phyloP scores from a whole-genome alignment of 495 filamentous ascomycete genomes.

The Aspergillus campestris region DNA sequence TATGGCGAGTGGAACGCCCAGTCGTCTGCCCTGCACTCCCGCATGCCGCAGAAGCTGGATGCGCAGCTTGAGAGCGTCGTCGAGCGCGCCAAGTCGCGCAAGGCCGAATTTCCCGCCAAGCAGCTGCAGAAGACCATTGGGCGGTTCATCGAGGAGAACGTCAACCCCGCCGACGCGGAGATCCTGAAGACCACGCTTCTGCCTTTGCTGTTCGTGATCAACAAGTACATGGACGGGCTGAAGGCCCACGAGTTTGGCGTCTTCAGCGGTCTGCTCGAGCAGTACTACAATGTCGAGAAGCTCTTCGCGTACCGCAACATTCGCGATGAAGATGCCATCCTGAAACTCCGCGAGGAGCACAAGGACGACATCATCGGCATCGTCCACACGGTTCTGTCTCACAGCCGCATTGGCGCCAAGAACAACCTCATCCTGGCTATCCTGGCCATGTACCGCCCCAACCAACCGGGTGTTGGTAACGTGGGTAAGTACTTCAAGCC shows the following conservation, averaged over 20 bases:
- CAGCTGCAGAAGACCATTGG: constrained; percentile 72
- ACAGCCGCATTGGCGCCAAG: constrained; percentile 86
- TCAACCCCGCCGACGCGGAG: constrained; percentile 57
- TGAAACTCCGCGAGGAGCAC: constrained; percentile 91
- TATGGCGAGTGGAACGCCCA: constrained; percentile 96
- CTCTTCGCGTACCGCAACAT: constrained; percentile 76
- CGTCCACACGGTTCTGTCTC: constrained; percentile 82
- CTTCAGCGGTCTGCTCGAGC: constrained; percentile 66
- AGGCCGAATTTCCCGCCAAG: constrained; percentile 87
- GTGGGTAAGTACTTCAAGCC: constrained; percentile 82
- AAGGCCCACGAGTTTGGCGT: constrained; percentile 85
- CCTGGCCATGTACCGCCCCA: constrained; percentile 87
- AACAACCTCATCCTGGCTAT: constrained; percentile 91
- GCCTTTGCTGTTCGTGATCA: constrained; percentile 75
- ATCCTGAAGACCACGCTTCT: constrained; percentile 63
- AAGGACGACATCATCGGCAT: constrained; percentile 81
- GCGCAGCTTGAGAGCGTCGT: constrained; percentile 70
- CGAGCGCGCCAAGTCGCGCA: constrained; percentile 66
- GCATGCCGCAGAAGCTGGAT: constrained; percentile 93
- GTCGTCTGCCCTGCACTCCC: constrained; percentile 86
- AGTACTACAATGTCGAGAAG: constrained; percentile 76
- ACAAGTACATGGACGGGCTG: constrained; percentile 76
- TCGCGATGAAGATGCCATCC: constrained; percentile 90
- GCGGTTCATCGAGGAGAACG: constrained; percentile 85
- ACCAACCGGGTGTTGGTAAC: constrained; percentile 82